Percentiles rank a stretch among this genome's conserved stretches.
Conservation (phyloP, 805 yeast genomes). For the Zygoascus tannicola region DNA sequence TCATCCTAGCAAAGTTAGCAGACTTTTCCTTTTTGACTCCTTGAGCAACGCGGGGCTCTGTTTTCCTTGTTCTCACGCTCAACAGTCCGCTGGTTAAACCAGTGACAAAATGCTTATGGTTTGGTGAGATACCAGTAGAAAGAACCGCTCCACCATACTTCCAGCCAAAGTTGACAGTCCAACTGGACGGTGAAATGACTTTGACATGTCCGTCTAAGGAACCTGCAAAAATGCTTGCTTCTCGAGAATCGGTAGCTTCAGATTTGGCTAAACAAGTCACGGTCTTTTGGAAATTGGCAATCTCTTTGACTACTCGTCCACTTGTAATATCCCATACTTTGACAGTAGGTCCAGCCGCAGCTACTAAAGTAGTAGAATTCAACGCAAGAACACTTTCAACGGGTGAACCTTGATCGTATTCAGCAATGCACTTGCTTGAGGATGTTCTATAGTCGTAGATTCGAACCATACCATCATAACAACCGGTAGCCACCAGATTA, state of each 20-base stretch:
- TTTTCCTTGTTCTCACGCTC: conserved; percentile 79
- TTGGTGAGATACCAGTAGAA: conserved; percentile 83
- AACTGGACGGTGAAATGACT: conserved; percentile 50
- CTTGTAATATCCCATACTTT: conserved; percentile 90
- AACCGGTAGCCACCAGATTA: conserved; percentile 81
- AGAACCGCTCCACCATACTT: conserved; percentile 91
- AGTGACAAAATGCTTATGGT: conserved; percentile 78
- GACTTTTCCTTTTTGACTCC: conserved; percentile 35
- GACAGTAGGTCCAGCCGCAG: conserved; percentile 74
- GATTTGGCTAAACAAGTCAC: conserved; percentile 63
- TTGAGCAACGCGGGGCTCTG: conserved; percentile 44
- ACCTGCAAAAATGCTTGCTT: conserved; percentile 79
- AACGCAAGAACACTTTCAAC: conserved; percentile 77
- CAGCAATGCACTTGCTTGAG: conserved; percentile 36
- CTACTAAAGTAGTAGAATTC: conserved; percentile 62
- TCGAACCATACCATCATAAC: conserved; percentile 82
- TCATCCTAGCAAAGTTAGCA: conserved; percentile 65
- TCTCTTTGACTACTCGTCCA: conserved; percentile 57
- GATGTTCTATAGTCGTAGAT: conserved; percentile 70
- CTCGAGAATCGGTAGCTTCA: conserved; percentile 42
- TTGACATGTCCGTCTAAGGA: conserved; percentile 96
- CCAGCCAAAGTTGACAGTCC: conserved; percentile 95
- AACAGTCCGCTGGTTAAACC: conserved; percentile 86
- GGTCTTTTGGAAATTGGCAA: conserved; percentile 85
- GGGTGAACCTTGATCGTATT: conserved; percentile 67